These are phyloP conservation scores for Fusarium sp. DNA, from an alignment of 2,329 filamentous ascomycete genomes.

Conservation along the genomic window DNA sequence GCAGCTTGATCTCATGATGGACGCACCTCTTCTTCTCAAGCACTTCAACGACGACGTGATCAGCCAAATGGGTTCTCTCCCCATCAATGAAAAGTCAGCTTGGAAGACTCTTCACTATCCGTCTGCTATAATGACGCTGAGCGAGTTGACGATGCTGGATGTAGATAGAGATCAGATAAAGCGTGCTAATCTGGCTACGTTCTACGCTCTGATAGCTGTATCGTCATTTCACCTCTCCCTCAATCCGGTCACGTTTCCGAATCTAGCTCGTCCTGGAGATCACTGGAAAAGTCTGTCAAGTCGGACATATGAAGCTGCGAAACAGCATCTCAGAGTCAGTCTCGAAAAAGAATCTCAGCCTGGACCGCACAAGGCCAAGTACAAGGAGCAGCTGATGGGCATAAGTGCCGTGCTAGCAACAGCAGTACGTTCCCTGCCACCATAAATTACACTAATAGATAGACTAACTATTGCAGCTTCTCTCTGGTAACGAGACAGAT, in stretches of 20 bases:
- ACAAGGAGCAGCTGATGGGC: constrained; percentile 36
- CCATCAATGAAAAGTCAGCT: constrained; percentile 37
- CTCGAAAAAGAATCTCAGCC: constrained; percentile 33
- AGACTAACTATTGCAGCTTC: not conserved
- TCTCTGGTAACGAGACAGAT: constrained; percentile 30
- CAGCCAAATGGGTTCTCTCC: constrained; percentile 35
- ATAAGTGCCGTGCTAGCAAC: constrained; percentile 33
- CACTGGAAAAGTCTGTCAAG: constrained; percentile 19
- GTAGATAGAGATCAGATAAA: constrained; percentile 26
- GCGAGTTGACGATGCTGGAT: constrained; percentile 31
- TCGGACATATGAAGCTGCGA: constrained; percentile 32
- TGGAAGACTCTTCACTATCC: constrained; percentile 36
- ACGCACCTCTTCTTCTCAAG: constrained; percentile 22
- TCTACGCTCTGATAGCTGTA: constrained; percentile 33
- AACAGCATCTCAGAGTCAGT: constrained; percentile 34
- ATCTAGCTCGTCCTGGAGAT: constrained; percentile 2
- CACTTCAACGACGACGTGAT: constrained; percentile 40
- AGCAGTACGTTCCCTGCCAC: not conserved
- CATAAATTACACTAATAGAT: fast-evolving
- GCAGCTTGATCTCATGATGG: constrained; percentile 27
- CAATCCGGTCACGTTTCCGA: constrained; percentile 11
- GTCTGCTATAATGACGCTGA: constrained; percentile 31
- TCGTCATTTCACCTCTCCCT: constrained; percentile 30
- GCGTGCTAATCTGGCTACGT: constrained; percentile 26
- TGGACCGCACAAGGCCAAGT: constrained; percentile 29